These are phyloP conservation scores for Solanum phureja DNA, from an alignment of 257 asterid genomes.

Conservation along the genomic window DNA sequence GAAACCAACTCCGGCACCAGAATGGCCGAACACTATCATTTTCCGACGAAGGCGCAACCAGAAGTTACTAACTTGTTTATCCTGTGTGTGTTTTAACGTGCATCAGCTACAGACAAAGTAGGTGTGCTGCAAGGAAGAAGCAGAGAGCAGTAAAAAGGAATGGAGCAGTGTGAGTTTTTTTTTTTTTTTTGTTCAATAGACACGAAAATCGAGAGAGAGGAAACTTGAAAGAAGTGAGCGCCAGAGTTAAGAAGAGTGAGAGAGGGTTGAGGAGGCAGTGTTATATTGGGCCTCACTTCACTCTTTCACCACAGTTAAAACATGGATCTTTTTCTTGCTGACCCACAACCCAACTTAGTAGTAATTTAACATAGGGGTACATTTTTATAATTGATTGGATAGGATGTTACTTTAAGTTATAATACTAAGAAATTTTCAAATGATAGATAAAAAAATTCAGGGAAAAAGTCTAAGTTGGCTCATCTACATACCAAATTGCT, in stretches of 20 bases:
- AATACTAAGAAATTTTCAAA: background rate
- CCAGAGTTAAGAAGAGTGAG: conserved; percentile 5
- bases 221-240: conserved; percentile 48
- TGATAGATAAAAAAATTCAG: background rate
- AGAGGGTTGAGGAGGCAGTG: background rate
- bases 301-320: conserved; percentile 7
- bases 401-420: background rate
- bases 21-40: conserved; percentile 40
- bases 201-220: conserved; percentile 6
- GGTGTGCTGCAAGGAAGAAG: background rate
- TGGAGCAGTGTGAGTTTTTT: background rate
- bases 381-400: background rate
- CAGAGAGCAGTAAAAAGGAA: background rate
- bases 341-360: background rate
- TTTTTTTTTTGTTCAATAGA: background rate
- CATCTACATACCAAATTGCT: background rate
- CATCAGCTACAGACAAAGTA: background rate
- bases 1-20: conserved; percentile 39
- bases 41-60: background rate
- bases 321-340: background rate
- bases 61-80: background rate
- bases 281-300: conserved; percentile 6
- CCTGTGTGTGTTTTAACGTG: background rate
- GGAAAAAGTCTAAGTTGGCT: background rate
- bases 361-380: background rate